Percentiles rank a stretch among this genome's conserved stretches.
These are phyloP conservation scores for Pseudonitzschia multiseries DNA, from an alignment of 108 stramenopile genomes.

Conservation along the genomic window DNA sequence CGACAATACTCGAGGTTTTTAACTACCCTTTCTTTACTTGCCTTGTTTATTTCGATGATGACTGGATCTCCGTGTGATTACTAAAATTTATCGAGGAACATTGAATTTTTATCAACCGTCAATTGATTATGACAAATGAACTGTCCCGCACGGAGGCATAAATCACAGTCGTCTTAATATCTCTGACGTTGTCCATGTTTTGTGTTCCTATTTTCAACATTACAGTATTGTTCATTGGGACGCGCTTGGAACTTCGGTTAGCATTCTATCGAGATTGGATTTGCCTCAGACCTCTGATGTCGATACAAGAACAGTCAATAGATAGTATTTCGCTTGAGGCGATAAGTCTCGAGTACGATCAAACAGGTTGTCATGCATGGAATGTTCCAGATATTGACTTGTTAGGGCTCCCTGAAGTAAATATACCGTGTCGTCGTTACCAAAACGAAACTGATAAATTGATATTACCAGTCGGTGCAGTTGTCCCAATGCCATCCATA, in stretches of 20 bases:
- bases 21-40: too few relatives aligned
- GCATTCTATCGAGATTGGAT: background rate
- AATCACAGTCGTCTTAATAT: background rate
- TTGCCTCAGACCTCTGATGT: conserved; percentile 5
- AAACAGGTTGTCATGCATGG: background rate
- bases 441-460: background rate
- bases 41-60: conserved; percentile 30
- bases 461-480: conserved; percentile 5
- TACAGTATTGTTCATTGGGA: conserved; percentile 10
- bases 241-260: conserved; percentile 1
- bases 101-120: conserved; percentile 25
- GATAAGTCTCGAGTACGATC: background rate
- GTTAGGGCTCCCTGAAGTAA: background rate
- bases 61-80: conserved; percentile 56
- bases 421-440: background rate
- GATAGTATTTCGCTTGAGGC: background rate
- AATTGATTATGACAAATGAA: conserved; percentile 41
- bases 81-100: conserved; percentile 42
- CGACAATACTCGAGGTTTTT: background rate
- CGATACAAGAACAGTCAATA: background rate
- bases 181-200: background rate
- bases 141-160: background rate
- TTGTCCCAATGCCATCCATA: conserved; percentile 3
- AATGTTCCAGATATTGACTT: conserved; percentile 13
- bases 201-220: background rate